These are phyloP conservation scores for Paramecium sexaurelia DNA, from an alignment of 73 alveolate genomes.

Conservation along the genomic window DNA sequence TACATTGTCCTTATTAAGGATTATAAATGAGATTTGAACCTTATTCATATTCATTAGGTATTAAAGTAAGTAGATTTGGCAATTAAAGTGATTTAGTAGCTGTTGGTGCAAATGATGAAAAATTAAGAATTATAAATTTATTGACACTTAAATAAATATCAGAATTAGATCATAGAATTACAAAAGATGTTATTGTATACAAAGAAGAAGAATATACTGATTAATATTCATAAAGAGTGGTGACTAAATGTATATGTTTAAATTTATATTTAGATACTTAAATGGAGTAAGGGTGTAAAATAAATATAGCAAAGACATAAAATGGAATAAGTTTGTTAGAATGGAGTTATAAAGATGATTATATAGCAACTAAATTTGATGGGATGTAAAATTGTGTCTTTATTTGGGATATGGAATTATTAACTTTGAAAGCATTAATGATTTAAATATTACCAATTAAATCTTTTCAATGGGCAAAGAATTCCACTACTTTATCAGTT, in stretches of 20 bases:
- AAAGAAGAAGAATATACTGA: constrained; percentile 50
- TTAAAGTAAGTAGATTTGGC: not conserved
- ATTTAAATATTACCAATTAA: constrained; percentile 84
- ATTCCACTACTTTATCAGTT: not conserved
- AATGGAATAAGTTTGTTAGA: constrained; percentile 81
- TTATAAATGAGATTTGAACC: not conserved
- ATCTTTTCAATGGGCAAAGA: constrained; percentile 79
- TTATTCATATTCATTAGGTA: not conserved
- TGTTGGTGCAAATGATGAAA: constrained; percentile 37
- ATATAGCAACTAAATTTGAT: constrained; percentile 88
- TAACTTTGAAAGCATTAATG: constrained; percentile 78
- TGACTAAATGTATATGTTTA: not conserved
- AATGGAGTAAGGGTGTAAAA: constrained; percentile 62
- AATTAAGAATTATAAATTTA: not conserved
- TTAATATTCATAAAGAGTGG: constrained; percentile 31
- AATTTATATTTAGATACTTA: not conserved
- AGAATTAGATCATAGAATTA: not conserved
- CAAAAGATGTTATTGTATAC: not conserved
- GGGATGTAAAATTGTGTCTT: constrained; percentile 79
- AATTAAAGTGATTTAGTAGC: constrained; percentile 27
- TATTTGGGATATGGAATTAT: constrained; percentile 85
- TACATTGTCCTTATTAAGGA: constrained; percentile 8
- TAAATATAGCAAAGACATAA: constrained; percentile 72
- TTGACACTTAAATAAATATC: not conserved
- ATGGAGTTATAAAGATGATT: constrained; percentile 87